phyloP scores from a whole-genome alignment of 495 filamentous ascomycete genomes.

The Penicillium canescens region DNA sequence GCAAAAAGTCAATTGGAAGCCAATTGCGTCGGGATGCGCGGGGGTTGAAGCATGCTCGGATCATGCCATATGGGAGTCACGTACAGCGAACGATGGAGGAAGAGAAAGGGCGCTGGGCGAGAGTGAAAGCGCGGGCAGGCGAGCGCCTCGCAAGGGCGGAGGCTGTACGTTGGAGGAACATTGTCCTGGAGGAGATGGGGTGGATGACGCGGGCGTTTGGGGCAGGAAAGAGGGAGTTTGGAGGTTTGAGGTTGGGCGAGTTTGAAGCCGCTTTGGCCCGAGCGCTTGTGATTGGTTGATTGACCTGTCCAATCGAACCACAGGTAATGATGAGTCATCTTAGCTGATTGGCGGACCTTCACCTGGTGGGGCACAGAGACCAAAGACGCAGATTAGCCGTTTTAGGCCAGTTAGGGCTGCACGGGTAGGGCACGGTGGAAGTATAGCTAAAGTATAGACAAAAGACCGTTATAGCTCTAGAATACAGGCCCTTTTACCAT shows the following conservation, averaged over 20 bases:
- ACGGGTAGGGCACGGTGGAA: constrained; percentile 9
- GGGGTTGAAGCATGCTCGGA: constrained; percentile 22
- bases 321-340: constrained; percentile 36
- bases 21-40: constrained; percentile 22
- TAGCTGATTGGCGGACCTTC: constrained; percentile 35
- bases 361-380: constrained; percentile 17
- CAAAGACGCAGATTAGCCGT: constrained; percentile 22
- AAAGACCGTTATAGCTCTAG: neutral
- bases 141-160: constrained; percentile 70
- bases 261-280: constrained; percentile 51
- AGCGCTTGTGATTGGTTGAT: constrained; percentile 24
- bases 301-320: constrained; percentile 8
- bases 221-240: constrained; percentile 34
- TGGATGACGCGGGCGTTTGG: constrained; percentile 24
- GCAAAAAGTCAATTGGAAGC: constrained; percentile 20
- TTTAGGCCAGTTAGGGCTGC: constrained; percentile 35
- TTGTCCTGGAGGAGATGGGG: constrained; percentile 46
- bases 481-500: too few relatives aligned
- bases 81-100: constrained; percentile 50
- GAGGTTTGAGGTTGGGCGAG: constrained; percentile 44
- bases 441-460: neutral
- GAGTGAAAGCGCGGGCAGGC: constrained; percentile 55
- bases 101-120: constrained; percentile 46
- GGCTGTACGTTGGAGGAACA: constrained; percentile 84
- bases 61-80: constrained; percentile 34